A percentile compares a stretch with the other conserved stretches of the same genome.
Evolutionary conservation across 2,329 filamentous ascomycete species (phyloP).

Genomic region (Penicillium sp.): DNA sequence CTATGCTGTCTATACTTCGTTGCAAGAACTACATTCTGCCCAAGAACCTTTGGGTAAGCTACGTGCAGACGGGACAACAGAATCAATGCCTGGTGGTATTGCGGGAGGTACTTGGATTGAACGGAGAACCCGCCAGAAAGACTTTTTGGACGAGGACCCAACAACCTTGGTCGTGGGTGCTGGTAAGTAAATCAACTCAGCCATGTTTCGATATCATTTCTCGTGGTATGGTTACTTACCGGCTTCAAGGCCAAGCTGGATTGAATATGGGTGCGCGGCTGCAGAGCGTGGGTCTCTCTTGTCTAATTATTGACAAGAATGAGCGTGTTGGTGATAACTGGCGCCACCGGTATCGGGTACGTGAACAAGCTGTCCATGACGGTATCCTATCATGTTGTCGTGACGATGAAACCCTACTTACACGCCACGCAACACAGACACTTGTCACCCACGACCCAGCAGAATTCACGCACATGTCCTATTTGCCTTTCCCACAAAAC

Average conservation of each 20-base stretch:
- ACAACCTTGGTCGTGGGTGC: slow-evolving; percentile 45
- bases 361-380: not conserved
- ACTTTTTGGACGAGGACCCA: slow-evolving; percentile 40
- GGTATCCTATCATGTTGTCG: not conserved
- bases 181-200: slow-evolving; percentile 23
- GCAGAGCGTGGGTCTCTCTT: slow-evolving; percentile 41
- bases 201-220: not conserved
- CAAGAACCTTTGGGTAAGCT: slow-evolving; percentile 37
- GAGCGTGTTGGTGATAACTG: slow-evolving; percentile 53
- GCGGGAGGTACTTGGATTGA: slow-evolving; percentile 41
- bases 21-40: slow-evolving; percentile 38
- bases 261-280: slow-evolving; percentile 45
- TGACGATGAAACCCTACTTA: not conserved
- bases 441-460: slow-evolving; percentile 41
- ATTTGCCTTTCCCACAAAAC: slow-evolving; percentile 44
- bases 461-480: slow-evolving; percentile 41
- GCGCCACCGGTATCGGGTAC: slow-evolving; percentile 50
- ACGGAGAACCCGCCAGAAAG: slow-evolving; percentile 30
- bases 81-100: slow-evolving; percentile 35
- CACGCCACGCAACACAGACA: slow-evolving; percentile 9
- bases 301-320: slow-evolving; percentile 49
- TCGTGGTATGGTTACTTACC: not conserved
- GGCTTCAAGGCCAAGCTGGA: slow-evolving; percentile 42
- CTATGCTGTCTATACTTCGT: slow-evolving; percentile 40
- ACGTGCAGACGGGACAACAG: slow-evolving; percentile 36